Evolutionary conservation across 1,139 yeast genomes (phyloP), one percentile per base, ranked within the genome.

Genomic region (Kurtzmaniella quercitrusa): DNA sequence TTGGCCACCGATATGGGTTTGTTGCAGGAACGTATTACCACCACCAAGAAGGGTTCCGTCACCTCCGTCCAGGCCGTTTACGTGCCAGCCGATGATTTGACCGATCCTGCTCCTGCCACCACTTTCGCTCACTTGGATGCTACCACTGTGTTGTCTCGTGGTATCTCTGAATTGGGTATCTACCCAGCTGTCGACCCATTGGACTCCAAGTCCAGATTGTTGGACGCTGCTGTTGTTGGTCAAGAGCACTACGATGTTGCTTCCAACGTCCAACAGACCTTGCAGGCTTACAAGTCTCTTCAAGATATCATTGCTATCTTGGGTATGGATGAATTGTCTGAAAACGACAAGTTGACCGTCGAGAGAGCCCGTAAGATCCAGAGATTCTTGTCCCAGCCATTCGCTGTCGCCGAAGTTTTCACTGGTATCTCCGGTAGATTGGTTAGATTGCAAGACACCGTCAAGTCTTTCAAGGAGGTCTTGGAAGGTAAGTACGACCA

Each of bases 171-270:
- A 81, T 83, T 93, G 77, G 98, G 98, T 90, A 93, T 93, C 73
- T 93, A 93, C 90, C 98, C 98, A 70, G 98, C 98, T 69, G 98
- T 93, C 81, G 98, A 93, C 79, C 98, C 98, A 69, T 88, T 93
- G 75, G 98, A 93, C 78, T 93, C 98, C 68, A 93, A 87, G 78
- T 93, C 98, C 54, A 91, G 98, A 85, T 87, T 93, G 74, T 85
- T 93, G 72, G 98, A 93, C 72, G 96, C 84, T 65, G 70, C 96
- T 55, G 95, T 93, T 65, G 96, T 93, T 63, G 98, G 98, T 75
- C 87, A 89, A 77, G 98, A 93, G 79, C 98, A 93, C 79, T 93
- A 93, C 79, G 85, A 84, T 60, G 91, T 86, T 70, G 98, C 98
- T 56, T 79, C 95, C 59, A 70, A 75, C 66, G 98, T 93, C 60